Base-by-base conservation (phyloP, 129 eudicot genomes). In the Heracleum sosnowskyi region DNA sequence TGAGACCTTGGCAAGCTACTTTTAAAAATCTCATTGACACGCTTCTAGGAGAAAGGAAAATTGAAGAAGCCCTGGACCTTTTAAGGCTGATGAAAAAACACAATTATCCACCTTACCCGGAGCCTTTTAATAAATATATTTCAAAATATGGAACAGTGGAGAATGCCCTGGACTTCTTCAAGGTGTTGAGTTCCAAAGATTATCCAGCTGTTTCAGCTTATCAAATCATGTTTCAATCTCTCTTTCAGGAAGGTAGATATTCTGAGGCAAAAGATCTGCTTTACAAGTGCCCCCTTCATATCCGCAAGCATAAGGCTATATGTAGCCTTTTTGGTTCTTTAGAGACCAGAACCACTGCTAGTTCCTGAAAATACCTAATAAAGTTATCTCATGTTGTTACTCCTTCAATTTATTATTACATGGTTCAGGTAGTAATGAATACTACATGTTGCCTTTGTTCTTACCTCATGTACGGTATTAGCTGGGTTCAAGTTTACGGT, bases 1-100 rank as follows among this genome's bases (percentile, higher is more conserved):
- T 96, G 79, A 89, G 77, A 75, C 99, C 99, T n/a, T 92, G 95
- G 95, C 99, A 96, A 82, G 85, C 97, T 47, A 92, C 99, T 4
- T 96, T 81, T 79, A 96, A 92, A 77, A 80, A 57, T 80, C 49
- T 96, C 87, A 90, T 90, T 53, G 83, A 88, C 80, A 92, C 80
- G 69, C 90, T 96, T 64, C 55, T 92, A 42, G 76, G 42, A 4
- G 93, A 84, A 46, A 89, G 89, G 77, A 87, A 82, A 75, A 82
- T 96, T 79, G 97, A 96, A 78, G 99, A 96, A 63, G 89, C 99
- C 26, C 75, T 92, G 82, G 80, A 85, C 74, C 92, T 92, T 34
- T 86, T 96, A n/a, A 82, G 69, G 28, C 77, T 86, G 47, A 92
- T 92, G 99, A 92, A 78, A 87, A 82, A 90, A 84, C 95, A 90